Base-by-base conservation (phyloP, 106 monocot genomes). In the Chionographis japonica region DNA sequence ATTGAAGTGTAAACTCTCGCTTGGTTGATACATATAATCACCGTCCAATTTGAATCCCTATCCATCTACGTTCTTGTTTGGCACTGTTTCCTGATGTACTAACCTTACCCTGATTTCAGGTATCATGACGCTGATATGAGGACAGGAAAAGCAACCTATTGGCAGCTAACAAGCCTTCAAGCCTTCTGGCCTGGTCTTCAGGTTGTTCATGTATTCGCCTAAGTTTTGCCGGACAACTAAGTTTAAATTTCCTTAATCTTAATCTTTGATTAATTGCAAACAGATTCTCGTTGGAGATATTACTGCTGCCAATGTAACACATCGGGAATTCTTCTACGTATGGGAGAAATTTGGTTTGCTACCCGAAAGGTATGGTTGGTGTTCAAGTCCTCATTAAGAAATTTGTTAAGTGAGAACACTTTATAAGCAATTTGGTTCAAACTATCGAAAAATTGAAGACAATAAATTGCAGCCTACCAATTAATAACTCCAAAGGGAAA, bases 101-200 rank as follows among this genome's bases (percentile, higher is more conserved):
- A 18, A 9, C 38, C 35, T 64, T 53, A 61, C 55, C 12, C 39
- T 10, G 16, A 54, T 43, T 49, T 42, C 39, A 94, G 94, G 94
- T 94, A 94, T 60, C 94, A 90, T 79, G 94, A 94, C 61, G 90
- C 87, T 81, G 94, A 94, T 80, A 94, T 94, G 87, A 80, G 90
- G 67, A 84, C 75, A 17, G 94, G 94, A 65, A 85, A 81, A 76
- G 82, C 94, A 67, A 94, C 94, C 52, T 85, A 94, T 71, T 94
- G 94, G 94, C 94, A 94, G 61, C 85, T 94, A 17, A 94, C 94
- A 53, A 94, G 94, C 62, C 94, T 94, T 72, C 94, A 94, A 66
- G 94, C 94, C 46, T 94, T 94, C 70, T 94, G 94, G 94, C 94
- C 94, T 66, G 94, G 94, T 59, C 87, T 94, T 68, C 94, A 94